Conservation (phyloP, 2,329 filamentous ascomycete genomes). For the Cytospora mali region DNA sequence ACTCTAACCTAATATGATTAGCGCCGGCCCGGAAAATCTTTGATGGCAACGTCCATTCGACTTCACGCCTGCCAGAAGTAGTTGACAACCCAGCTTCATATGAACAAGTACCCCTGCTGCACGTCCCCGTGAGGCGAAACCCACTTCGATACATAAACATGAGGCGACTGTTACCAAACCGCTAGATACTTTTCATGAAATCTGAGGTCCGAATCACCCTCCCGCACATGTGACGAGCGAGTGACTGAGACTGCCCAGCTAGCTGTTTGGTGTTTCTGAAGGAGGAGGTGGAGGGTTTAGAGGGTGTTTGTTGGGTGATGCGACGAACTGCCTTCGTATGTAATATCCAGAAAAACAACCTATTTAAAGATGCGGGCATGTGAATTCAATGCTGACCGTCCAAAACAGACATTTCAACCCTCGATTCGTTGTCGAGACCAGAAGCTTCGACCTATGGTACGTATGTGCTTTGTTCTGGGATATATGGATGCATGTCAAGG, state of each 20-base stretch:
- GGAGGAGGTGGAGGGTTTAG: background rate
- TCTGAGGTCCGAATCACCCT: background rate
- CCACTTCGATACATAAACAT: slow-evolving; percentile 7
- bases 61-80: slow-evolving; percentile 17
- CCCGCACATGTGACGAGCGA: slow-evolving; percentile 12
- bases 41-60: slow-evolving; percentile 8
- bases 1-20: background rate
- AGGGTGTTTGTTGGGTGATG: slow-evolving; percentile 7
- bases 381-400: slow-evolving; percentile 6
- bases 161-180: slow-evolving; percentile 10
- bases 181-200: slow-evolving; percentile 4
- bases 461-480: background rate
- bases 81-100: slow-evolving; percentile 2
- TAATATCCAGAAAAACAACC: background rate
- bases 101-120: slow-evolving; percentile 23
- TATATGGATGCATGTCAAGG: background rate
- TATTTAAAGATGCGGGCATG: background rate
- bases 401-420: background rate
- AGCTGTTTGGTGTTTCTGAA: slow-evolving; percentile 1
- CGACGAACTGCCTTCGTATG: slow-evolving; percentile 1
- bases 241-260: slow-evolving; percentile 5
- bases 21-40: slow-evolving; percentile 19
- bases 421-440: background rate
- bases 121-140: background rate
- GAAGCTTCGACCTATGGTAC: slow-evolving; percentile 14